Base-by-base conservation (phyloP, 2,329 filamentous ascomycete species). In the Trichophaea hybrida region DNA sequence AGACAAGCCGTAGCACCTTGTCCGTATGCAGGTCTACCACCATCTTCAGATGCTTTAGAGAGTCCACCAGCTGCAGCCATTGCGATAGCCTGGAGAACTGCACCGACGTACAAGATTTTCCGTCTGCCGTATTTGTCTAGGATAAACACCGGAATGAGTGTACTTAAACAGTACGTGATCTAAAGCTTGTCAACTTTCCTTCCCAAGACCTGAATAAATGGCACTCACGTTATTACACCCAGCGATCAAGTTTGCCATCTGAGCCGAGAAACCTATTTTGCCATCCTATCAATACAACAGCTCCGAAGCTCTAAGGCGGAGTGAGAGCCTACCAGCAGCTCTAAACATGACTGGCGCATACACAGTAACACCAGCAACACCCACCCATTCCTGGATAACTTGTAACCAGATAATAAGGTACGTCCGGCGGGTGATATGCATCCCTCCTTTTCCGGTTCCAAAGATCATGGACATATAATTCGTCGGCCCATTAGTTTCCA, bases 401-500 rank as follows among this genome's bases (percentile, higher is more conserved):
- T 86, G 82, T 6, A 86, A 74, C 82, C 83, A 86, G 38, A 87
- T 76, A 2, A 84, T 82, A 1, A 87, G 75, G 66, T 86, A 82
- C 0, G 86, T 82, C 5, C 84, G 79, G 1, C 84, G 76, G 0
- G 78, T 84, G 0, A 80, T 83, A 64, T 86, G 83, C 6, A 86
- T 70, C 55, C 84, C 80, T 1, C 76, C 83, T 0, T 81, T 83
- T 2, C 80, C 81, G 58, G 80, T 77, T 1, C 82, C 82, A 56
- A 84, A 81, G 1, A 87, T 71, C 83, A 87, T 86, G 52, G 79
- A 74, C 2, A 78, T 67, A 65, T 86, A 86, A 0, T 77, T 80
- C 52, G 79, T 79, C 37, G 13, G 10, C 10, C 50, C 50, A n/a
- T 35, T 35, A n/a, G 5, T 53, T 12, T 53, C 7, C n/a, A 12